Evolutionary conservation across 495 filamentous ascomycete species (phyloP).

Genomic region (Aspergillus bridgeri): DNA sequence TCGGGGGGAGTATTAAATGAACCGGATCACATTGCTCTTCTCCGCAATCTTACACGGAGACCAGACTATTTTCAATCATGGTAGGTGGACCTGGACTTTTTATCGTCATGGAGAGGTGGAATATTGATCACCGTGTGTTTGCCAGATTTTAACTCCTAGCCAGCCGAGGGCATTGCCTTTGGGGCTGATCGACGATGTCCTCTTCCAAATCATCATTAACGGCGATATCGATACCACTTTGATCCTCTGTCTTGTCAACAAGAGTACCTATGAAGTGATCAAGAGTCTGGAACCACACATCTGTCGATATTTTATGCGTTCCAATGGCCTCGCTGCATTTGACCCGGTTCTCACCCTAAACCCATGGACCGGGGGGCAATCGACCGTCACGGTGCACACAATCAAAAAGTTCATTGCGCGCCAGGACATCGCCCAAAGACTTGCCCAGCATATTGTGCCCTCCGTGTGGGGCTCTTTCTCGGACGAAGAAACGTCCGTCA

Average conservation of each 20-base stretch:
- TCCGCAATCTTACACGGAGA: neutral
- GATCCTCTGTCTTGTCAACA: constrained; percentile 26
- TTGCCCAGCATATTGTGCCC: constrained; percentile 26
- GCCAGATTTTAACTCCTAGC: constrained; percentile 12
- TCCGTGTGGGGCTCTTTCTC: constrained; percentile 29
- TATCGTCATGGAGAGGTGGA: neutral
- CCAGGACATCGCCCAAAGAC: constrained; percentile 17
- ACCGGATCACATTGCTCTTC: neutral
- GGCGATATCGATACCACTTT: constrained; percentile 19
- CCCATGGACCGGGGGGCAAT: constrained; percentile 20
- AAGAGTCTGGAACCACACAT: constrained; percentile 26
- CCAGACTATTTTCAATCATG: constrained; percentile 2
- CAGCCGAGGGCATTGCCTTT: constrained; percentile 17
- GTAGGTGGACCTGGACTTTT: constrained; percentile 1
- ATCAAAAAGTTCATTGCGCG: constrained; percentile 23
- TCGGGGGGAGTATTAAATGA: neutral
- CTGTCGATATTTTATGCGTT: constrained; percentile 27
- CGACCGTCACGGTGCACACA: constrained; percentile 21
- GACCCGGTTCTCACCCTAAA: constrained; percentile 24
- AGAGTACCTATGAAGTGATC: constrained; percentile 26
- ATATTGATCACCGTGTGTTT: neutral
- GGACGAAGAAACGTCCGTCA: constrained; percentile 20
- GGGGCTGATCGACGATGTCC: constrained; percentile 27
- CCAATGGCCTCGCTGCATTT: constrained; percentile 18
- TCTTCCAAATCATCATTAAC: constrained; percentile 31